These are phyloP conservation scores for Yarrowia sp. DNA, from an alignment of 805 yeast genomes.

Conservation along the genomic window DNA sequence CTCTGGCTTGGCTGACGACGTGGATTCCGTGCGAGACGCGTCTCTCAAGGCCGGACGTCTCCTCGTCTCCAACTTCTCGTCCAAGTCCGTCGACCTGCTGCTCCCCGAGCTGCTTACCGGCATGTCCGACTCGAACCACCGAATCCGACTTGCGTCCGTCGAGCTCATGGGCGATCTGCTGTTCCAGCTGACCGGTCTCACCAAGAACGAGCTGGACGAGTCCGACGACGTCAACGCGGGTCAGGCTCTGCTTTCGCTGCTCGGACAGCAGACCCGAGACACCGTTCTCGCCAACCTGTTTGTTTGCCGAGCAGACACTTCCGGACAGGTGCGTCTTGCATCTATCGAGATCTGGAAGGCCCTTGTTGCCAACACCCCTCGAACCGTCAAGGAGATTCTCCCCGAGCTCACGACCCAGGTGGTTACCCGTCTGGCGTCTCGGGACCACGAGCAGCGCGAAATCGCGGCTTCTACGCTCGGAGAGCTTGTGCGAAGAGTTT, in stretches of 20 bases:
- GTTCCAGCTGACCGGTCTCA: conserved; percentile 89
- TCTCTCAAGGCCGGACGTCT: conserved; percentile 91
- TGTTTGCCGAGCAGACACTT: conserved; percentile 88
- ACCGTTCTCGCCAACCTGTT: conserved; percentile 80
- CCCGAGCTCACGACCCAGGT: conserved; percentile 78
- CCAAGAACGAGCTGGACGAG: conserved; percentile 54
- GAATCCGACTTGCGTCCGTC: conserved; percentile 90
- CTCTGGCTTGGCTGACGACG: conserved; percentile 84
- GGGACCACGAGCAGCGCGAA: conserved; percentile 71
- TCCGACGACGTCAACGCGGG: conserved; percentile 42
- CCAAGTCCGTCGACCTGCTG: conserved; percentile 85
- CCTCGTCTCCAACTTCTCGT: conserved; percentile 86
- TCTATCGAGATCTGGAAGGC: conserved; percentile 97
- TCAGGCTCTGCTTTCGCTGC: conserved; percentile 64
- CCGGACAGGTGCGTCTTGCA: conserved; percentile 82
- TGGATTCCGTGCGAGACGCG: conserved; percentile 82
- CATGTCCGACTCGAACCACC: conserved; percentile 71
- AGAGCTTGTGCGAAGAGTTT: conserved; percentile 88
- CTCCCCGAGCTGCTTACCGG: conserved; percentile 94
- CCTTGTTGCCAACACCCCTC: conserved; percentile 91
- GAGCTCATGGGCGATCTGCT: conserved; percentile 93
- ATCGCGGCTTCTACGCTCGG: conserved; percentile 94
- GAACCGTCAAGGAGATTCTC: conserved; percentile 86
- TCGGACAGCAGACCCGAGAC: conserved; percentile 88
- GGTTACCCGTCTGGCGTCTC: conserved; percentile 78